Evolutionary conservation across 805 yeast species (phyloP), one percentile per base, ranked within the genome.

Genomic region (Debaryomyces hansenii): DNA sequence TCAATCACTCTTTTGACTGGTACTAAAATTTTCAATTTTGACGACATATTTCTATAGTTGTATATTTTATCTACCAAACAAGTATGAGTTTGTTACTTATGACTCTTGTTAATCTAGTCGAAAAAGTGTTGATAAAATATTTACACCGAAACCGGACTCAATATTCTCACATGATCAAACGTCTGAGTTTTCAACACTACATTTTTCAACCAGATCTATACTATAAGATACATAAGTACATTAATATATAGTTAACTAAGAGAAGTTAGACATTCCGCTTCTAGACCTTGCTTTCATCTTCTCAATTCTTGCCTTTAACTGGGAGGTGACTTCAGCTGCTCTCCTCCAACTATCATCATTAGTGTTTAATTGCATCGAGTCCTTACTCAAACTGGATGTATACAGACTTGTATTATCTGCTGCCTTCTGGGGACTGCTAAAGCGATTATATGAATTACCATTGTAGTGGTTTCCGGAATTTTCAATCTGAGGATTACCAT

Each of bases 1-100:
- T 94, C 99, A 59, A 94, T 85, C 43, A 91, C 97, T 53, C 98
- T 78, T 71, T 94, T 94, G 40, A 94, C 91, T 11, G 99, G 99
- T 10, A 94, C 97, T 32, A 94, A 74, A 52, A 94, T 88, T 64
- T 78, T 80, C 49, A 84, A 70, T 56, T 83, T 83, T 41, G 79
- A 64, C 55, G 60, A 56, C 63, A 57, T 59, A 16, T 14, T 43
- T 14, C n/a, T 21, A 27, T 9, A 29, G 20, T 24, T 14, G 10
- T 27, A 18, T 37, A 20, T 24, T 24, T 37, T 4, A 31, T 2
- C 11, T 31, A 12, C 4, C 16, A 14, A 12, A 31, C 14, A 31
- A 31, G 14, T 31, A 14, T 31, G 14, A 3, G n/a, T 12, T 11
- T 31, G 8, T 11, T 31, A 24, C 10, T 9, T 7, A 7, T 24